These are phyloP conservation scores for Mucor racemosus DNA, from an alignment of 371 early-diverging fungal genomes.

Conservation along the genomic window DNA sequence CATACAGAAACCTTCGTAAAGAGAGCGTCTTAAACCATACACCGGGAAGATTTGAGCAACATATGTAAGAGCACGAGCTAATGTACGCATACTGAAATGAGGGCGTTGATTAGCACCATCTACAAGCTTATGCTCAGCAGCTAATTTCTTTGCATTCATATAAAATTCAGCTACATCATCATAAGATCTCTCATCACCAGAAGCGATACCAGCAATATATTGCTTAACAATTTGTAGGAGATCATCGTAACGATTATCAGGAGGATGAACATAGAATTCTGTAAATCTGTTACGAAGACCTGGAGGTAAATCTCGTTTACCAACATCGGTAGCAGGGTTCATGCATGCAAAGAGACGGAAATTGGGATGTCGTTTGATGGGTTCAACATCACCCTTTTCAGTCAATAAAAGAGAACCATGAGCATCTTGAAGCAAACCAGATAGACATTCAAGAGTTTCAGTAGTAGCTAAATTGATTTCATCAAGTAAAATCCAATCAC, in stretches of 20 bases:
- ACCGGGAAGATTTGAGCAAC: conserved; percentile 73
- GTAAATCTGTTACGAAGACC: conserved; percentile 93
- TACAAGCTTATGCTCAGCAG: conserved; percentile 74
- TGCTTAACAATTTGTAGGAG: conserved; percentile 80
- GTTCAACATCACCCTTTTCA: conserved; percentile 91
- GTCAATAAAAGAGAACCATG: conserved; percentile 82
- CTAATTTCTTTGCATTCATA: conserved; percentile 73
- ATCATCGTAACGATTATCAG: conserved; percentile 85
- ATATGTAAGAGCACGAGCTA: conserved; percentile 89
- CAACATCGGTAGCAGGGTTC: conserved; percentile 99
- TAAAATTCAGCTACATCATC: conserved; percentile 89
- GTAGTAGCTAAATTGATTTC: conserved; percentile 98
- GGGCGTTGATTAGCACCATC: conserved; percentile 93
- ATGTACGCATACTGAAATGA: conserved; percentile 94
- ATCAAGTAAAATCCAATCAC: conserved; percentile 98
- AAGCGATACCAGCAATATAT: conserved; percentile 68
- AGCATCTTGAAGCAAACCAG: conserved; percentile 87
- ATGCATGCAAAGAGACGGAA: conserved; percentile 99
- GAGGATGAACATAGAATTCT: conserved; percentile 93
- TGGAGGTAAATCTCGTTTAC: conserved; percentile 96
- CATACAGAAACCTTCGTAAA: conserved; percentile 95
- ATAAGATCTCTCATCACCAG: conserved; percentile 68
- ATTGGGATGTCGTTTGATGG: conserved; percentile 89
- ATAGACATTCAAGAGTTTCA: conserved; percentile 93
- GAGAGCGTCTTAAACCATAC: conserved; percentile 79